phyloP scores from a whole-genome alignment of 352 stramenopile species.

The Plasmopara halstedii region DNA sequence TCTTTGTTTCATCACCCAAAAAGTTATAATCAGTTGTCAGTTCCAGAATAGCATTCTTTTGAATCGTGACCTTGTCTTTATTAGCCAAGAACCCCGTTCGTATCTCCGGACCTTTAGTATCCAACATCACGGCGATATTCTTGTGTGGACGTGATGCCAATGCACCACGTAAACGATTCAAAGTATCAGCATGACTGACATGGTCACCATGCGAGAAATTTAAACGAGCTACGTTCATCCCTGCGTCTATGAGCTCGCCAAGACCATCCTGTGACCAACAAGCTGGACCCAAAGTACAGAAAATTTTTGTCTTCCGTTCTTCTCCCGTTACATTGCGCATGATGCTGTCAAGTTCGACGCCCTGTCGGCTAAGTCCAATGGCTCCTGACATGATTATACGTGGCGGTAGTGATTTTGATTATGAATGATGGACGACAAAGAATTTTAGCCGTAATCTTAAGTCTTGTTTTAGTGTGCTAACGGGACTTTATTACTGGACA shows the following conservation, averaged over 20 bases:
- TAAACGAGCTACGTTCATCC: slow-evolving; percentile 96
- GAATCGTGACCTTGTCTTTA: slow-evolving; percentile 67
- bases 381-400: slow-evolving; percentile 15
- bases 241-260: slow-evolving; percentile 78
- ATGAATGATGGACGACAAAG: too few relatives aligned
- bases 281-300: slow-evolving; percentile 85
- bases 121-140: slow-evolving; percentile 90
- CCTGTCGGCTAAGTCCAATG: slow-evolving; percentile 25
- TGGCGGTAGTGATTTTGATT: neutral
- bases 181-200: slow-evolving; percentile 68
- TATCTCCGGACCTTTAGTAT: slow-evolving; percentile 96
- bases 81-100: slow-evolving; percentile 86
- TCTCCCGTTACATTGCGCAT: slow-evolving; percentile 21
- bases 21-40: slow-evolving; percentile 65
- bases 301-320: slow-evolving; percentile 85
- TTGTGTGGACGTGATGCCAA: slow-evolving; percentile 60
- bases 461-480: too few relatives aligned
- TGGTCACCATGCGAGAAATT: slow-evolving; percentile 99
- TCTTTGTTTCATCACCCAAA: slow-evolving; percentile 71
- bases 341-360: slow-evolving; percentile 31
- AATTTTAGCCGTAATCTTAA: too few relatives aligned
- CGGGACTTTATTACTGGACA: too few relatives aligned
- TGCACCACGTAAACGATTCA: slow-evolving; percentile 56
- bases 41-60: slow-evolving; percentile 50
- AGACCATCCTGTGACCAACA: slow-evolving; percentile 93